These are phyloP conservation scores for Termitomyces heimii DNA, from an alignment of 768 basidiomycete genomes.

Conservation along the genomic window DNA sequence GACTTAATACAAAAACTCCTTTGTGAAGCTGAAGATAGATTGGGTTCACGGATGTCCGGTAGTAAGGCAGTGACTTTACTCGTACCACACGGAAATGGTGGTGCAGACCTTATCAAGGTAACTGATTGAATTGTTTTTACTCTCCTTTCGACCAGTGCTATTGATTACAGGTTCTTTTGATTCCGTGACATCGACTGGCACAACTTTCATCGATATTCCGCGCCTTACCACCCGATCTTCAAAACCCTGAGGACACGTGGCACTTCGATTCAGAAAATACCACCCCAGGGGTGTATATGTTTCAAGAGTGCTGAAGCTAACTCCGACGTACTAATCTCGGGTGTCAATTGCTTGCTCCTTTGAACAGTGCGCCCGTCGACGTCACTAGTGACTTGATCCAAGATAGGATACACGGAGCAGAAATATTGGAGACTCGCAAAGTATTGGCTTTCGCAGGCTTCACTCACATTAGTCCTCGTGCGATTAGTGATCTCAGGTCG, in stretches of 20 bases:
- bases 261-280: constrained; percentile 97
- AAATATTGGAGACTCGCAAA: constrained; percentile 88
- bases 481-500: constrained; percentile 72
- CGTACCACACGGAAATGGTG: constrained; percentile 56
- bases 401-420: constrained; percentile 78
- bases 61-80: constrained; percentile 65
- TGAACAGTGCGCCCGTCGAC: constrained; percentile 78
- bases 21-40: constrained; percentile 92
- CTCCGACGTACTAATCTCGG: constrained; percentile 14
- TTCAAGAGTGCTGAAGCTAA: background rate
- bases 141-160: background rate
- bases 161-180: constrained; percentile 65
- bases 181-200: constrained; percentile 90
- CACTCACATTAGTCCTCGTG: constrained; percentile 84
- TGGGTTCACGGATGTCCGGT: constrained; percentile 69
- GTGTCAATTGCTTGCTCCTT: constrained; percentile 82
- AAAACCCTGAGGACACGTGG: constrained; percentile 77
- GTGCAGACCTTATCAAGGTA: constrained; percentile 89
- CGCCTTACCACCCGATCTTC: constrained; percentile 85
- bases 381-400: constrained; percentile 85
- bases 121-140: constrained; percentile 3
- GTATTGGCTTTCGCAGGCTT: constrained; percentile 87
- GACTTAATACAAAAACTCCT: constrained; percentile 85
- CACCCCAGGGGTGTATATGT: constrained; percentile 62
- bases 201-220: constrained; percentile 75